Evolutionary conservation across 208 protist species (phyloP), one percentile per base, ranked within the genome.

Genomic region (Porcisia deanei): DNA sequence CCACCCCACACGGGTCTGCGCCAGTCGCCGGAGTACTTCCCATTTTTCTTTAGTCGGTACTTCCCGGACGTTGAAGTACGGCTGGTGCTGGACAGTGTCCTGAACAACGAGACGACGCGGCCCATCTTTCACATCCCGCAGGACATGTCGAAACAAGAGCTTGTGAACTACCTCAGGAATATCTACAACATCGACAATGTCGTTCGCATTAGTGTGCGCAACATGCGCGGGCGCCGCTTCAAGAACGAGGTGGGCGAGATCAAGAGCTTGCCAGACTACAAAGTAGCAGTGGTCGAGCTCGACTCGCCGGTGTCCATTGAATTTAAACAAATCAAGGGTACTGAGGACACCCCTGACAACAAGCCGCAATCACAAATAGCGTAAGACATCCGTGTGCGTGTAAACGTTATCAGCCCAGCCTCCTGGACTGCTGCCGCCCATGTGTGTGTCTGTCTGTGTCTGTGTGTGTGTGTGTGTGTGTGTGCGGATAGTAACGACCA

Each of bases 201-300:
- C 25, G 88, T 95, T 20, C 85, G 82, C 52, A 85, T 97, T 16
- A 30, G 71, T 18, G 88, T 93, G 34, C 88, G 89, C 71, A 97
- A 97, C 76, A 58, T 86, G 71, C 85, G 86, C 9, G 91, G 91
- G 37, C 84, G 82, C 39, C 88, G 87, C 5, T 97, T 90, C 73
- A 97, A 97, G 71, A 97, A 97, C 65, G 93, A 97, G 70, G 85
- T 97, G 37, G 93, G 93, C 54, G 82, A 85, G 65, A 94, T 97
- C 60, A 95, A 94, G 81, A 83, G 60, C 39, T 67, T 94, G 80
- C 82, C 86, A 20, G 91, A 94, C 71, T 90, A 92, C 76, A 97
- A 97, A 80, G 65, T 94, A 41, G 93, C 93, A 34, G 71, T 92
- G 20, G 91, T 97, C 47, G 80, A 92, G 78, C 85, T 97, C 10